Evolutionary conservation across 805 yeast genomes (phyloP).

Genomic region (Candida taoyuanica): DNA sequence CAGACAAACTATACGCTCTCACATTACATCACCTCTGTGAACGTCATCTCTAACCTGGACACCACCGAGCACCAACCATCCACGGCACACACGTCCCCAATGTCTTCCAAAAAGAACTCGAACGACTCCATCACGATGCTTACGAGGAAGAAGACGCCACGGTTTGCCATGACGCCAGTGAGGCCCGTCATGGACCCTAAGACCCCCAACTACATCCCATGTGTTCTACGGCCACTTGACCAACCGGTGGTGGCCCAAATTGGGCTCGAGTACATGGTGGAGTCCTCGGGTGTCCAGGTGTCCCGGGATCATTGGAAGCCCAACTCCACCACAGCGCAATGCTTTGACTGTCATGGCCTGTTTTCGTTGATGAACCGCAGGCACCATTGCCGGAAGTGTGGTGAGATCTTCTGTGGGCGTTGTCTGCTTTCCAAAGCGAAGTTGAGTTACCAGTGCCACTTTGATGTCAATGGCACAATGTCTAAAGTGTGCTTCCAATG

Average conservation of each 20-base stretch:
- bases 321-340: conserved; percentile 50
- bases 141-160: conserved; percentile 13
- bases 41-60: conserved; percentile 13
- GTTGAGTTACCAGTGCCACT: conserved; percentile 33
- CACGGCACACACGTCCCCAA: conserved; percentile 10
- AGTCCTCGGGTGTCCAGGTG: conserved; percentile 15
- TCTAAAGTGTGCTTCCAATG: conserved; percentile 58
- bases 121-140: conserved; percentile 19
- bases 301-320: conserved; percentile 58
- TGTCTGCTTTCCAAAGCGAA: conserved; percentile 50
- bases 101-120: conserved; percentile 22
- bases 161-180: conserved; percentile 28
- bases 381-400: conserved; percentile 74
- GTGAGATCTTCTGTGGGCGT: conserved; percentile 59
- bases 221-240: conserved; percentile 51
- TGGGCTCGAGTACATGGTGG: not conserved
- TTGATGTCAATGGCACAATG: conserved; percentile 54
- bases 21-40: conserved; percentile 11
- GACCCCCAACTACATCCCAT: conserved; percentile 75
- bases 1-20: conserved; percentile 11
- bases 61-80: conserved; percentile 1
- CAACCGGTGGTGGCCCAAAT: conserved; percentile 3
- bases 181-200: conserved; percentile 67
- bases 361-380: conserved; percentile 65
- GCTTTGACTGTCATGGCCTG: conserved; percentile 53